Percentiles rank a stretch among this genome's conserved stretches.
Evolutionary conservation across 2,329 filamentous ascomycete species (phyloP).

Genomic region (Arthrinium phaeospermum): DNA sequence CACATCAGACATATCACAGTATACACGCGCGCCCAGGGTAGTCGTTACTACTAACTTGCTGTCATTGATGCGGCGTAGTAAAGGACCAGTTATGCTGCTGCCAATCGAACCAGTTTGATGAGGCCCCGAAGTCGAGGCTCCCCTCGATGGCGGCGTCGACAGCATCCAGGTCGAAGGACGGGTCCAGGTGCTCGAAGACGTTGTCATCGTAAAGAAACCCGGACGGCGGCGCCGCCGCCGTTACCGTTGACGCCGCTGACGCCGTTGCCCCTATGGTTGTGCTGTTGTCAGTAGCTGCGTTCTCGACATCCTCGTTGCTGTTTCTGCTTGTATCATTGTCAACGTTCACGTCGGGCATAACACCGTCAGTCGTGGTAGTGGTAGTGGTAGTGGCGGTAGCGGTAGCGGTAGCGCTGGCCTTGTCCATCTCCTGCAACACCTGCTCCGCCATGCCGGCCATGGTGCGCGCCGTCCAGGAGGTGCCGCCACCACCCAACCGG

Average conservation of each 20-base stretch:
- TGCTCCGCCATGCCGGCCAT: conserved; percentile 61
- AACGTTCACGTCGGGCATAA: no score
- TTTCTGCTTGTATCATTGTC: not conserved
- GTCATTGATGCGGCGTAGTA: conserved; percentile 6
- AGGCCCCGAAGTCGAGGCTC: conserved; percentile 59
- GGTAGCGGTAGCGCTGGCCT: conserved; percentile 45
- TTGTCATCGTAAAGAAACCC: conserved; percentile 36
- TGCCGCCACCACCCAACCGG: conserved; percentile 48
- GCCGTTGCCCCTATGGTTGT: conserved; percentile 34
- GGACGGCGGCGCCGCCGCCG: conserved; percentile 24
- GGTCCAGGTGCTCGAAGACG: conserved; percentile 61
- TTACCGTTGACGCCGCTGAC: not conserved
- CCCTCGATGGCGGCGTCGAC: conserved; percentile 61
- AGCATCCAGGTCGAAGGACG: conserved; percentile 58
- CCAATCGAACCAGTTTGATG: conserved; percentile 55
- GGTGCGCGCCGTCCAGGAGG: conserved; percentile 63
- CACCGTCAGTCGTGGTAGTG: not conserved
- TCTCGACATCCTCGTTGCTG: not conserved
- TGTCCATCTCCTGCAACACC: conserved; percentile 62
- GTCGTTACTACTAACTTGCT: not conserved
- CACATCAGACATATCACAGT: not conserved
- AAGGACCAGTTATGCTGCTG: conserved; percentile 29
- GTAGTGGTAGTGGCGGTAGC: not conserved
- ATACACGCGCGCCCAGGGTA: not conserved
- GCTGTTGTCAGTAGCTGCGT: not conserved